phyloP scores from a whole-genome alignment of 1,284 basidiomycete genomes.

The Wallemia mellicola region DNA sequence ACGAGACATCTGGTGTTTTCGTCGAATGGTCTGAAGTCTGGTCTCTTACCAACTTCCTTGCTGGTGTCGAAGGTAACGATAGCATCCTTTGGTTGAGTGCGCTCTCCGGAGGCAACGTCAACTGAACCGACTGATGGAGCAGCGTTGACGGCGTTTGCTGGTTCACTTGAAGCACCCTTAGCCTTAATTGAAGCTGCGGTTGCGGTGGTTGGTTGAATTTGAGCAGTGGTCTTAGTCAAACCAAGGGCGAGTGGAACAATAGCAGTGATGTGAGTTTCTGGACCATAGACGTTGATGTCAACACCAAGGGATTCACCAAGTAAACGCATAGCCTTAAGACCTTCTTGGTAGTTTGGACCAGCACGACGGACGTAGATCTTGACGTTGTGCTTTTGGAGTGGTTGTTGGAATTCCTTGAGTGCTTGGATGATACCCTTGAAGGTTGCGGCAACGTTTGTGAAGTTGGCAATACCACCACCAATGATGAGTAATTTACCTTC shows the following conservation, averaged over 20 bases:
- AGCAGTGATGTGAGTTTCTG: conserved; percentile 93
- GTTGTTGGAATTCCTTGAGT: conserved; percentile 70
- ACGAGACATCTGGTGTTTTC: conserved; percentile 77
- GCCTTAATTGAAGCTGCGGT: conserved; percentile 14
- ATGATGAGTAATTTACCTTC: conserved; percentile 97
- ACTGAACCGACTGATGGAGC: conserved; percentile 33
- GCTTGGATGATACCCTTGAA: conserved; percentile 99
- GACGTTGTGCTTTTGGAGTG: conserved; percentile 53
- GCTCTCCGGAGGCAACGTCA: conserved; percentile 37
- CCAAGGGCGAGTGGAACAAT: conserved; percentile 93
- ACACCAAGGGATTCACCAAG: conserved; percentile 93
- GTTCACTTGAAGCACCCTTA: conserved; percentile 5
- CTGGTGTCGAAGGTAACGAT: conserved; percentile 48
- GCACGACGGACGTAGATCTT: conserved; percentile 91
- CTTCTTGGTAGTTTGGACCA: conserved; percentile 98
- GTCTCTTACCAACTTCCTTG: conserved; percentile 20
- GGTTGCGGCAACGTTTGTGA: conserved; percentile 94
- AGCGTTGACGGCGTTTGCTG: conserved; percentile 9
- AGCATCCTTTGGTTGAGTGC: conserved; percentile 56
- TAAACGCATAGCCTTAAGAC: conserved; percentile 92
- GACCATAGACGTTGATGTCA: conserved; percentile 86
- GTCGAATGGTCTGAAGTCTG: conserved; percentile 69
- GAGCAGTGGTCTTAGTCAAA: conserved; percentile 24
- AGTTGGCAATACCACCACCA: conserved; percentile 98
- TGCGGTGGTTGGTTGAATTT: conserved; percentile 12